Evolutionary conservation across 179 eudicot species (phyloP).

Genomic region (Nepenthes alata): DNA sequence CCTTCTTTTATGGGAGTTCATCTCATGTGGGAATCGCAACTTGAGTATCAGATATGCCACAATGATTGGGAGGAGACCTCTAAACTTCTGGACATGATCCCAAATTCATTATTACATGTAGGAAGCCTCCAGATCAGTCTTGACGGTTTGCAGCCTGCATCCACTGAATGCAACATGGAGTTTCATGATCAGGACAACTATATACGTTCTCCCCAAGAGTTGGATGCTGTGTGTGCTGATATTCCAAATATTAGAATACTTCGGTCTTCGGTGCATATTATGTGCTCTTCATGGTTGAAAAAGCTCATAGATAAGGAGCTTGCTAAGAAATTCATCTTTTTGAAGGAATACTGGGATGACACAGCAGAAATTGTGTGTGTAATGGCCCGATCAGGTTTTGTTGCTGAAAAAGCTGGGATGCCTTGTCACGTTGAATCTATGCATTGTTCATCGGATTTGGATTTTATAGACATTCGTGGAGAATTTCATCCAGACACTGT

Average conservation of each 20-base stretch:
- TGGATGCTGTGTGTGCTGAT: slow-evolving; percentile 60
- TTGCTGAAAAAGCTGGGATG: slow-evolving; percentile 19
- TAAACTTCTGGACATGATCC: slow-evolving; percentile 57
- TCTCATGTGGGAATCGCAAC: slow-evolving; percentile 87
- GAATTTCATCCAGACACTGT: slow-evolving; percentile 30
- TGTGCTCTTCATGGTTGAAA: slow-evolving; percentile 77
- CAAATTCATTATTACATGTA: slow-evolving; percentile 39
- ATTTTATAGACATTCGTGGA: slow-evolving; percentile 19
- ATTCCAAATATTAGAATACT: slow-evolving; percentile 56
- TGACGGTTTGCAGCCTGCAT: slow-evolving; percentile 47
- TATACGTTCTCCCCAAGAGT: slow-evolving; percentile 44
- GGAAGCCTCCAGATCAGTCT: slow-evolving; percentile 58
- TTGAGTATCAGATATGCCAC: slow-evolving; percentile 79
- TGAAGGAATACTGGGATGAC: slow-evolving; percentile 68
- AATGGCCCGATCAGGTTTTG: slow-evolving; percentile 71
- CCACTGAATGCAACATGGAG: slow-evolving; percentile 27
- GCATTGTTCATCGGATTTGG: slow-evolving; percentile 28
- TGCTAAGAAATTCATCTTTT: slow-evolving; percentile 57
- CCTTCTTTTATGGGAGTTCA: slow-evolving; percentile 57
- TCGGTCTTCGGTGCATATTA: slow-evolving; percentile 31
- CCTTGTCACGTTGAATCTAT: slow-evolving; percentile 19
- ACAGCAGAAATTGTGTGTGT: slow-evolving; percentile 53
- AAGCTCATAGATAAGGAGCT: slow-evolving; percentile 63
- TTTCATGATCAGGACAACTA: slow-evolving; percentile 39
- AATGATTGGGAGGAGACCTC: slow-evolving; percentile 76